These are phyloP conservation scores for Xylaria sp. DNA, from an alignment of 2,329 filamentous ascomycete species.

Conservation along the genomic window DNA sequence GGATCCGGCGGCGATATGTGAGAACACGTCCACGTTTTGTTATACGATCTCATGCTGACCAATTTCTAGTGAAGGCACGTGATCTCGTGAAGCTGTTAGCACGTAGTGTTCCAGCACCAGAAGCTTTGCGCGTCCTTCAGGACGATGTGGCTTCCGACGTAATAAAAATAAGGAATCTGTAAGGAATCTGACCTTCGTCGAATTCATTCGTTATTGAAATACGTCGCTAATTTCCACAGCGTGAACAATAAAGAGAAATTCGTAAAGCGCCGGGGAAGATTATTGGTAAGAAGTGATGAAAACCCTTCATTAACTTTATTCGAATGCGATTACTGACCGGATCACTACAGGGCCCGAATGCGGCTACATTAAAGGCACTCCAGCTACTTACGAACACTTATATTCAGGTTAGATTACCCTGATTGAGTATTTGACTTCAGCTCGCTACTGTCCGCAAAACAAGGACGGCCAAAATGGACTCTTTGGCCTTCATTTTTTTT, in stretches of 20 bases:
- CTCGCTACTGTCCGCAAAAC: not conserved
- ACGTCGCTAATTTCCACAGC: slow-evolving; percentile 78
- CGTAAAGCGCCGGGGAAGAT: slow-evolving; percentile 91
- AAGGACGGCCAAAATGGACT: not conserved
- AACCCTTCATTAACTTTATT: not conserved
- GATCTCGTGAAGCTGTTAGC: slow-evolving; percentile 94
- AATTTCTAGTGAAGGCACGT: slow-evolving; percentile 76
- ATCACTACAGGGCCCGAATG: slow-evolving; percentile 75
- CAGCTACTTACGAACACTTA: slow-evolving; percentile 93
- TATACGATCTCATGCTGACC: slow-evolving; percentile 18
- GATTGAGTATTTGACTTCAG: not conserved
- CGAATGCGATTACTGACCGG: slow-evolving; percentile 13
- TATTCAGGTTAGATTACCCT: slow-evolving; percentile 69
- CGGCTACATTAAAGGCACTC: slow-evolving; percentile 84
- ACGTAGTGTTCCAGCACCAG: slow-evolving; percentile 89
- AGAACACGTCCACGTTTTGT: not conserved
- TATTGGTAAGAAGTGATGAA: slow-evolving; percentile 62
- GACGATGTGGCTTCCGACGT: slow-evolving; percentile 93
- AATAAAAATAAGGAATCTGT: slow-evolving; percentile 59
- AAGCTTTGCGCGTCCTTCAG: slow-evolving; percentile 93
- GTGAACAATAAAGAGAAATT: slow-evolving; percentile 96
- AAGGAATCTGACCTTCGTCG: not conserved
- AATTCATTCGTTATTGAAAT: not conserved
- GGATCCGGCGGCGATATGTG: slow-evolving; percentile 84
- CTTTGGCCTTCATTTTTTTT: not conserved